Percentiles rank a stretch among this genome's conserved stretches.
Evolutionary conservation across 805 yeast species (phyloP).

Genomic region (Millerozyma miso): DNA sequence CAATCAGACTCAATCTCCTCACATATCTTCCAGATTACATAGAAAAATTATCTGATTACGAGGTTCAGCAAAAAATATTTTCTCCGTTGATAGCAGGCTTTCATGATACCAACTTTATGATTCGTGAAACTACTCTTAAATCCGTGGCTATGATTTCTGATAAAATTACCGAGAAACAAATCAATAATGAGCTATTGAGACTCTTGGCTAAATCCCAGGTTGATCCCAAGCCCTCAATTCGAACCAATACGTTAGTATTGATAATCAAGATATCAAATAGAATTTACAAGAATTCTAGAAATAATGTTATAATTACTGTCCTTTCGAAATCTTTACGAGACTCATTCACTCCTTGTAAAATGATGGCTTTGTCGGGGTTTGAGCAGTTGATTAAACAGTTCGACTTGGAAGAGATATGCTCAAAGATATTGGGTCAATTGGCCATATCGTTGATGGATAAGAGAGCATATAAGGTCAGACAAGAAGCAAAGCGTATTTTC

Average conservation of each 20-base stretch:
- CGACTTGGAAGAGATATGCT: constrained; percentile 70
- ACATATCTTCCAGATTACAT: constrained; percentile 56
- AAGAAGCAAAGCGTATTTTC: constrained; percentile 66
- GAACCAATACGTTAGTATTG: constrained; percentile 72
- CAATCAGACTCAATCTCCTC: constrained; percentile 68
- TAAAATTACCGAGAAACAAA: constrained; percentile 68
- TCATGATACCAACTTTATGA: constrained; percentile 75
- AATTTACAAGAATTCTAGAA: constrained; percentile 52
- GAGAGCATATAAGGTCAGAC: constrained; percentile 59
- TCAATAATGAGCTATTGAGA: constrained; percentile 81
- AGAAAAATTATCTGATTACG: constrained; percentile 48
- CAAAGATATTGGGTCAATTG: constrained; percentile 75
- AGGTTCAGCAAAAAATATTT: constrained; percentile 67
- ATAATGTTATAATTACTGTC: constrained; percentile 82
- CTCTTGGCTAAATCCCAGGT: constrained; percentile 76
- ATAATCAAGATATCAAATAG: constrained; percentile 60
- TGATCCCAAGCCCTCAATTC: constrained; percentile 70
- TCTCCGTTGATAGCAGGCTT: constrained; percentile 73
- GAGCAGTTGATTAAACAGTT: constrained; percentile 61
- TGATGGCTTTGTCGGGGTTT: constrained; percentile 74
- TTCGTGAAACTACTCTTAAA: constrained; percentile 76
- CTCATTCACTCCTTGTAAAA: constrained; percentile 66
- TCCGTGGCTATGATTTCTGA: constrained; percentile 58
- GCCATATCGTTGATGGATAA: constrained; percentile 81
- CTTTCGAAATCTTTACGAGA: constrained; percentile 80